A percentile compares a stretch with the other conserved stretches of the same genome.
phyloP scores from a whole-genome alignment of 495 filamentous ascomycete species.

The Xylaria grammica region DNA sequence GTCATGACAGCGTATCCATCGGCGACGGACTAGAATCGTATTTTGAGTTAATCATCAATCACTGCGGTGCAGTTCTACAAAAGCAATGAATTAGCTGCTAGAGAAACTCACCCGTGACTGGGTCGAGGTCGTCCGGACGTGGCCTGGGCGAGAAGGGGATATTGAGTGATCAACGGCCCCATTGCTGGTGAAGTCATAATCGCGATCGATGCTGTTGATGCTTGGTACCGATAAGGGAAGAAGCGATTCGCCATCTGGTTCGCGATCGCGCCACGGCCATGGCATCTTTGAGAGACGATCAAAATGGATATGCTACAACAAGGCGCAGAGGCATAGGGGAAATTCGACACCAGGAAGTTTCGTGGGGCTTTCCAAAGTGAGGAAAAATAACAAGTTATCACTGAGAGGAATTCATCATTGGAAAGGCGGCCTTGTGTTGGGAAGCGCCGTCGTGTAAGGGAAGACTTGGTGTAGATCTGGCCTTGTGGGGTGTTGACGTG shows the following conservation, averaged over 20 bases:
- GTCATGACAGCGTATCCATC: slow-evolving; percentile 65
- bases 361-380: background rate
- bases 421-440: background rate
- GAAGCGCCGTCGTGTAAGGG: background rate
- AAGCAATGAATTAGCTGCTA: background rate
- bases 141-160: slow-evolving; percentile 40
- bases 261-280: slow-evolving; percentile 45
- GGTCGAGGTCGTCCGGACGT: slow-evolving; percentile 50
- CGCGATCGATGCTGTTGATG: slow-evolving; percentile 36
- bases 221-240: slow-evolving; percentile 41
- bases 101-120: slow-evolving; percentile 49
- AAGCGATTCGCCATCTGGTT: slow-evolving; percentile 43
- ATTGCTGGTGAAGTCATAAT: slow-evolving; percentile 33
- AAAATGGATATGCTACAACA: slow-evolving; percentile 26
- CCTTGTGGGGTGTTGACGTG: background rate
- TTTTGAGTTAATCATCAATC: background rate
- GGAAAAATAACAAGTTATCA: background rate
- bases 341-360: slow-evolving; percentile 11
- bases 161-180: slow-evolving; percentile 36
- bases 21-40: slow-evolving; percentile 45
- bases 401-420: slow-evolving; percentile 19
- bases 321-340: slow-evolving; percentile 33
- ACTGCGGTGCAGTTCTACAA: slow-evolving; percentile 12
- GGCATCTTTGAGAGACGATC: slow-evolving; percentile 37
- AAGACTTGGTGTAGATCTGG: slow-evolving; percentile 7